Base-by-base conservation (phyloP, 148 eudicot species). In the Fagopyrum homotropicum region DNA sequence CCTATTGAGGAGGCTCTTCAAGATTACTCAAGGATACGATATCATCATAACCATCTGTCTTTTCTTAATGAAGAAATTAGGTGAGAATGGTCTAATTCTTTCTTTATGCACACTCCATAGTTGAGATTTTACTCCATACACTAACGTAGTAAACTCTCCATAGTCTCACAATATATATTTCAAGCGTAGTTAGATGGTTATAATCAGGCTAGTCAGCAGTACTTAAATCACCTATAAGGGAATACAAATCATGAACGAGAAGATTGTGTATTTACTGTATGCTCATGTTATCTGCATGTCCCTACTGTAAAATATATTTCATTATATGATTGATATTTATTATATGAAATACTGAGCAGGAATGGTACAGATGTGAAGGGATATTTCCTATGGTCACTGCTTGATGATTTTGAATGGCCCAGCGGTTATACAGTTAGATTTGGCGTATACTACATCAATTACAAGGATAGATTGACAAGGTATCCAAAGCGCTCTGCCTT, bases 351-450 rank as follows among this genome's bases (percentile, higher is more conserved):
- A 10, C 1, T 63, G 35, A 17, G 16, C 73, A 70, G 73, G 73
- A 45, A 70, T 43, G 75, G 75, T 29, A 9, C 75, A n/a, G 29
- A 73, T 30, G 75, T 73, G 61, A 50, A 14, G 45, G 63, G 60
- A 1, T 74, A 74, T 45, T 57, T 74, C 40, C 1, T 55, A 10
- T 72, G 74, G 74, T n/a, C 74, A 4, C 48, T 72, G 17, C 7
- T 72, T 5, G 74, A 72, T 48, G 14, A 74, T 57, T 74, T 74
- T n/a, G 76, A 74, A 74, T 74, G 76, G 76, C 11, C 16, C 19
- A 9, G 4, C 14, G 76, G 76, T 16, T 74, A 54, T 45, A 56
- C 76, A 16, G 9, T 15, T 4, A 74, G 76, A 49, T 74, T 74
- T 17, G 76, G 76, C 11, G 7, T 56, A 6, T 16, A 54, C 47